Base-by-base conservation (phyloP, 352 stramenopile species). In the Pythium aristosporum region DNA sequence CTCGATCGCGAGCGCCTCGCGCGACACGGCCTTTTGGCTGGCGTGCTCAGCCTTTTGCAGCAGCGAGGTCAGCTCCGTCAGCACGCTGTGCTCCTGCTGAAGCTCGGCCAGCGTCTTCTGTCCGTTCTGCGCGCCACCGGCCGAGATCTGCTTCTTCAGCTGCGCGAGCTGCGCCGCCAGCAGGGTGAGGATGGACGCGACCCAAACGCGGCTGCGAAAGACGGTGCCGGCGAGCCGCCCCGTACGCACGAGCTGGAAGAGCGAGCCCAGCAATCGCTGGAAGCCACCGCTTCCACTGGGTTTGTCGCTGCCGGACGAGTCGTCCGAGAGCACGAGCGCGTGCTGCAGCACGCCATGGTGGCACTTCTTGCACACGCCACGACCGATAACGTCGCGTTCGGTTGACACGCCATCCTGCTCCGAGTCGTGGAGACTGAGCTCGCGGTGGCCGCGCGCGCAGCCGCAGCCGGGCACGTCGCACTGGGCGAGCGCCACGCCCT, bases 271-370 rank as follows among this genome's bases (percentile, higher is more conserved):
- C 16, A 94, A 65, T 6, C 81, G 74, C 58, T 92, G 82, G 0
- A 46, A 46, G 39, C 79, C 80, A n/a, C 80, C 79, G 72, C 71
- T 88, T 2, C 74, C 71, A 39, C 63, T 66, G 37, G 41, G 66
- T 25, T 53, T 23, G 25, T 75, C 69, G n/a, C 34, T 32, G 28
- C 65, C 61, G 52, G 57, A 20, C 0, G 61, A 68, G 23, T 82
- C 74, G 43, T 83, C 72, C n/a, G 71, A 57, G 15, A 82, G 34
- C 15, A 82, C 58, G 12, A 94, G 70, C 7, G 65, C 57, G 56
- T 94, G 85, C 57, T 92, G 82, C 25, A 92, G 63, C 18, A 87
- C 74, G 15, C 82, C 81, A 48, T 94, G 85, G 44, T 88, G 74
- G 61, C 85, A 94, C 23, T 79, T 83, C 18, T 74, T 71, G 64